Conservation (phyloP, 352 stramenopile species). For the Elongisporangium prolatum region DNA sequence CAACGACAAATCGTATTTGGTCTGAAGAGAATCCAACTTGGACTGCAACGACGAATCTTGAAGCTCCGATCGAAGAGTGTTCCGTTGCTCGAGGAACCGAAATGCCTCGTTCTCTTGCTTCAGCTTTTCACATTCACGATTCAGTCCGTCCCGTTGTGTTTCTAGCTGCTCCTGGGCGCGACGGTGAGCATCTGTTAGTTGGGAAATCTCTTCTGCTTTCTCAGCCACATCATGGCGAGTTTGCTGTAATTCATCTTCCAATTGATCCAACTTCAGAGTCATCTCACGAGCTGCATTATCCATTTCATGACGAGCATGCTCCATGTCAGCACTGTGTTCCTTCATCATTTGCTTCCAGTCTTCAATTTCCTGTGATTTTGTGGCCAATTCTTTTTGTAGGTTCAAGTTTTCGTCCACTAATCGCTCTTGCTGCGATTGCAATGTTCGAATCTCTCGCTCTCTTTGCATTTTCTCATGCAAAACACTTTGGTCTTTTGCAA, state of each 20-base stretch:
- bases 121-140: constrained; percentile 4
- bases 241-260: constrained; percentile 17
- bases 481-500: constrained; percentile 35
- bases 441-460: constrained; percentile 35
- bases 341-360: constrained; percentile 32
- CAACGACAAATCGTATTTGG: background rate
- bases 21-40: background rate
- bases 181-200: background rate
- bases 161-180: constrained; percentile 9
- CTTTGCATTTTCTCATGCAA: constrained; percentile 52
- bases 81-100: background rate
- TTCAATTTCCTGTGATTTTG: constrained; percentile 13
- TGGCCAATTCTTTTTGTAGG: constrained; percentile 14
- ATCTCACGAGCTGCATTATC: constrained; percentile 36
- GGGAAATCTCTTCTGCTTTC: constrained; percentile 10
- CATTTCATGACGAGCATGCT: constrained; percentile 26
- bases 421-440: constrained; percentile 25
- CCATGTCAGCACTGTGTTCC: constrained; percentile 38
- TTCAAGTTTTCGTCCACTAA: constrained; percentile 20
- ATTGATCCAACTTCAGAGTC: constrained; percentile 36
- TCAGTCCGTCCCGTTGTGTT: constrained; percentile 4
- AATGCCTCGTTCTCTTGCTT: constrained; percentile 2
- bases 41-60: constrained; percentile 6
- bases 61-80: constrained; percentile 1
- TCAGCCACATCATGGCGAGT: constrained; percentile 7